phyloP scores from a whole-genome alignment of 805 yeast genomes.

The Ogataea angusta region DNA sequence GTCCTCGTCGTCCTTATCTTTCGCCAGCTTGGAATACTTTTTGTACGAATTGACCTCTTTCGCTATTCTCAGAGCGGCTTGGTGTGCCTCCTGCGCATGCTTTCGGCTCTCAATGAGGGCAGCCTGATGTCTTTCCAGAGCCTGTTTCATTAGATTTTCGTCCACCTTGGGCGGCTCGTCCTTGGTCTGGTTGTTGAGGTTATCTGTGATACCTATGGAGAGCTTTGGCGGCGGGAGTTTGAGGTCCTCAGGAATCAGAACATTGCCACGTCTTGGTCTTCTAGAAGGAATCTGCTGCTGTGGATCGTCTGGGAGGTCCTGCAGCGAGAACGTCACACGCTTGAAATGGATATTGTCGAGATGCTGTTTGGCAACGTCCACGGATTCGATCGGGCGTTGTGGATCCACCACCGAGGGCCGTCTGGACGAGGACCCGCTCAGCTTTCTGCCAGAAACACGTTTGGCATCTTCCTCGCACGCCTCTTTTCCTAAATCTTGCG shows the following conservation, averaged over 20 bases:
- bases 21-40: constrained; percentile 19
- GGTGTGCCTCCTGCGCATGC: constrained; percentile 75
- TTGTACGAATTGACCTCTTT: constrained; percentile 55
- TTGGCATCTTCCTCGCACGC: constrained; percentile 1
- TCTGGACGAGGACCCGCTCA: background rate
- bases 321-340: constrained; percentile 51
- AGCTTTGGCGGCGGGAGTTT: constrained; percentile 59
- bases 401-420: constrained; percentile 5
- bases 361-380: constrained; percentile 7
- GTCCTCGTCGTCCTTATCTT: constrained; percentile 28
- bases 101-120: constrained; percentile 60
- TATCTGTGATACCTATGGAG: constrained; percentile 63
- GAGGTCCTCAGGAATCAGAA: constrained; percentile 63
- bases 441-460: background rate
- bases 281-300: constrained; percentile 62
- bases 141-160: constrained; percentile 49
- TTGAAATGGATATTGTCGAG: constrained; percentile 35
- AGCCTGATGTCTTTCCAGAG: constrained; percentile 54
- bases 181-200: constrained; percentile 33
- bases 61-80: constrained; percentile 67
- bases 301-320: constrained; percentile 48
- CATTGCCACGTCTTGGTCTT: constrained; percentile 52
- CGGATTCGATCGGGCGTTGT: background rate
- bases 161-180: constrained; percentile 33
- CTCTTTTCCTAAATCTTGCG: background rate